Conservation (phyloP, 2,329 filamentous ascomycete species). For the Colletotrichum echinochloae region DNA sequence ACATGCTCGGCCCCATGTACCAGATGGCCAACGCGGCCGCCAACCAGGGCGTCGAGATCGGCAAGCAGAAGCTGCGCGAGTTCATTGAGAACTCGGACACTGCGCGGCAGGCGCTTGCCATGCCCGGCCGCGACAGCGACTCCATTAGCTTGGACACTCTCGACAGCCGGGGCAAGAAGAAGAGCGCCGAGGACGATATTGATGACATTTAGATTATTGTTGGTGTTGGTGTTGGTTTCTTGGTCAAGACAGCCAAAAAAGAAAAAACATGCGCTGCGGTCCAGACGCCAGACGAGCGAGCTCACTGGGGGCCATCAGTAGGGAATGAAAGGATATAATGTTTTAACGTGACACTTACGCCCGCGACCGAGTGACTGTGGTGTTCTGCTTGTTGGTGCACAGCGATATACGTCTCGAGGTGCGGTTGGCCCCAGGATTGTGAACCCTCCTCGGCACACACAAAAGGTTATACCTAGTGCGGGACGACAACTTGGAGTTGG, state of each 20-base stretch:
- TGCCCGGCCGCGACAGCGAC: conserved; percentile 67
- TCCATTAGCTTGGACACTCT: conserved; percentile 69
- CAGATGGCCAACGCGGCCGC: conserved; percentile 94
- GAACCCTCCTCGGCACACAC: background rate
- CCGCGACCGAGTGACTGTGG: conserved; percentile 1
- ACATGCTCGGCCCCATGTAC: conserved; percentile 94
- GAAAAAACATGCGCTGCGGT: conserved; percentile 19
- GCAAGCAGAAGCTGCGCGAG: conserved; percentile 89
- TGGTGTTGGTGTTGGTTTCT: background rate
- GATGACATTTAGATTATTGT: conserved; percentile 65
- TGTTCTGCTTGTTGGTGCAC: background rate
- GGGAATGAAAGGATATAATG: conserved; percentile 39
- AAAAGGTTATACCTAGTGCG: background rate
- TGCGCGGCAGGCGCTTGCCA: conserved; percentile 83
- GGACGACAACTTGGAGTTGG: background rate
- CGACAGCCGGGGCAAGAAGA: conserved; percentile 70
- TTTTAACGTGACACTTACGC: conserved; percentile 26
- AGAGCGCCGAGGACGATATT: conserved; percentile 59
- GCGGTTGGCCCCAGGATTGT: background rate
- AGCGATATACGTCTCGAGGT: background rate
- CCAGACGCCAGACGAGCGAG: conserved; percentile 30
- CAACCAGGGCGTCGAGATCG: conserved; percentile 87
- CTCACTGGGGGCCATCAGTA: conserved; percentile 16
- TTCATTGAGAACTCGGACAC: conserved; percentile 91
- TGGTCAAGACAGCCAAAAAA: conserved; percentile 11